Evolutionary conservation across 2,329 filamentous ascomycete genomes (phyloP).

Genomic region (Venturia carpophila): DNA sequence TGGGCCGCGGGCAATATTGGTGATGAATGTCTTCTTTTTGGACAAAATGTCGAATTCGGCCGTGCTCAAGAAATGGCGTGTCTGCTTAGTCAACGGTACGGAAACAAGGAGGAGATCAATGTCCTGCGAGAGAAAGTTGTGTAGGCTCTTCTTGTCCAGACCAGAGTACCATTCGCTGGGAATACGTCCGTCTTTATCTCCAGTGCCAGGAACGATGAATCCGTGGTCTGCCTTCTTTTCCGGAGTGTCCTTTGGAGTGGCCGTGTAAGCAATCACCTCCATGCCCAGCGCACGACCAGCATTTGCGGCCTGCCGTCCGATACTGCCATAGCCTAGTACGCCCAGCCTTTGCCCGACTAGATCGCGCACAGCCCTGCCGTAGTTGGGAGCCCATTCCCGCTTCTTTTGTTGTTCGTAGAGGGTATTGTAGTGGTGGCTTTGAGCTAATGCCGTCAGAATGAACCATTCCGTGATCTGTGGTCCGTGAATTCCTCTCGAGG

Average conservation of each 20-base stretch:
- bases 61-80: constrained; percentile 46
- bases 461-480: constrained; percentile 62
- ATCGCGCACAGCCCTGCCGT: constrained; percentile 39
- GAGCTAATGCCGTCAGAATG: constrained; percentile 52
- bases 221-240: constrained; percentile 56
- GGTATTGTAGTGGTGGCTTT: constrained; percentile 46
- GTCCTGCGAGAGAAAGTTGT: constrained; percentile 47
- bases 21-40: constrained; percentile 49
- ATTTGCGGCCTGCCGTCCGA: constrained; percentile 51
- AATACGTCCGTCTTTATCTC: constrained; percentile 49
- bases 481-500: constrained; percentile 50
- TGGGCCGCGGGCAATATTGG: constrained; percentile 62
- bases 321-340: constrained; percentile 55
- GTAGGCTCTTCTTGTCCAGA: constrained; percentile 43
- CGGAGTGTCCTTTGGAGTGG: constrained; percentile 57
- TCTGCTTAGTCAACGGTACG: constrained; percentile 48
- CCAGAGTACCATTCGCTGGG: constrained; percentile 52
- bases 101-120: constrained; percentile 51
- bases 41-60: constrained; percentile 50
- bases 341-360: constrained; percentile 52
- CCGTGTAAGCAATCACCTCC: constrained; percentile 67
- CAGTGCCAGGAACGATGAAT: constrained; percentile 62
- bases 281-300: constrained; percentile 60
- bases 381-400: constrained; percentile 42
- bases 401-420: constrained; percentile 52